Evolutionary conservation across 805 yeast species (phyloP).

Genomic region (Blastobotrys peoriensis): DNA sequence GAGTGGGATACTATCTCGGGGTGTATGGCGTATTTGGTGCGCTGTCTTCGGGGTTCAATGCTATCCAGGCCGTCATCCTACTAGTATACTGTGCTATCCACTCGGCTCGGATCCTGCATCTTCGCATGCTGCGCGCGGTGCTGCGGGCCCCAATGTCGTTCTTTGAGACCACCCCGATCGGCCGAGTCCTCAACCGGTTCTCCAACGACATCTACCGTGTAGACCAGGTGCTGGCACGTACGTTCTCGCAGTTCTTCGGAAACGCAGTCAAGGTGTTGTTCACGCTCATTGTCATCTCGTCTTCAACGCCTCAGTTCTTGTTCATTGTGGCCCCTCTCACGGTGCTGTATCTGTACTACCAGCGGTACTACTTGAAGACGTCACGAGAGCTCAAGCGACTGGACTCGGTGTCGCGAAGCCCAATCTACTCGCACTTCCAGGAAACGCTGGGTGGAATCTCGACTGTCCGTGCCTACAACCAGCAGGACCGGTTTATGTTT

Average conservation of each 20-base stretch:
- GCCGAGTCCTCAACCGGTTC: slow-evolving; percentile 84
- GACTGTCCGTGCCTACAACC: slow-evolving; percentile 72
- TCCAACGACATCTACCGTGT: slow-evolving; percentile 86
- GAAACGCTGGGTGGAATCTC: slow-evolving; percentile 75
- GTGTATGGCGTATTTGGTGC: slow-evolving; percentile 73
- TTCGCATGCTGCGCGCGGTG: slow-evolving; percentile 65
- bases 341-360: slow-evolving; percentile 62
- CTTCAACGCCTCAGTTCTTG: slow-evolving; percentile 83
- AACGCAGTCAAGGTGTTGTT: slow-evolving; percentile 40
- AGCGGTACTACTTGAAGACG: slow-evolving; percentile 59
- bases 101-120: slow-evolving; percentile 69
- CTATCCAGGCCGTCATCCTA: slow-evolving; percentile 61
- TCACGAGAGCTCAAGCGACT: slow-evolving; percentile 78
- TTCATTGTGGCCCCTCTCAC: slow-evolving; percentile 64
- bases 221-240: slow-evolving; percentile 61
- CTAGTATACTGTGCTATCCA: slow-evolving; percentile 79
- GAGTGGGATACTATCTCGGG: slow-evolving; percentile 63
- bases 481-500: slow-evolving; percentile 53
- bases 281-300: slow-evolving; percentile 74
- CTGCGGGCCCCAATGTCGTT: slow-evolving; percentile 91
- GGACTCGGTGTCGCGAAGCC: slow-evolving; percentile 63
- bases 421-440: slow-evolving; percentile 76
- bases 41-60: slow-evolving; percentile 51
- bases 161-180: slow-evolving; percentile 93
- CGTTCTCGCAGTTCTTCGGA: slow-evolving; percentile 35